Evolutionary conservation across 129 eudicot species (phyloP).

Genomic region (Ambrosia artemisiifolia): DNA sequence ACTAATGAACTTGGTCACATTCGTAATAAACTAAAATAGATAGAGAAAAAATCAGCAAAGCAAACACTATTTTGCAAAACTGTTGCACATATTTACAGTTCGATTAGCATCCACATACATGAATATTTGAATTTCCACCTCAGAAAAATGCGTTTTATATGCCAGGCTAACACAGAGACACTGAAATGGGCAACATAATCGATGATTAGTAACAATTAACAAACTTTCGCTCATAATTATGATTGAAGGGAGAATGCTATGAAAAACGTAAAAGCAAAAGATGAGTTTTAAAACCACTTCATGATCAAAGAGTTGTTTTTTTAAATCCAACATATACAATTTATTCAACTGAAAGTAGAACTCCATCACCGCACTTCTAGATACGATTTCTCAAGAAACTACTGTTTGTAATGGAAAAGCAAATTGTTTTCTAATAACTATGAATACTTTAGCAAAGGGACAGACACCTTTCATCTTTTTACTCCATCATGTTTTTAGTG

Average conservation of each 20-base stretch:
- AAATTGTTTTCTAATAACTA: neutral
- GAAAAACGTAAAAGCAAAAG: no score
- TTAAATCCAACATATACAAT: neutral
- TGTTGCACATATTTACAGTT: conserved; percentile 81
- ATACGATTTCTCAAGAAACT: neutral
- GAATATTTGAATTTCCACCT: conserved; percentile 92
- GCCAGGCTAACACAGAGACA: conserved; percentile 77
- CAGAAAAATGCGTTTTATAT: conserved; percentile 74
- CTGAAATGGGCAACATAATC: conserved; percentile 47
- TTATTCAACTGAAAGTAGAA: neutral
- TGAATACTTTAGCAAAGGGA: conserved; percentile 8
- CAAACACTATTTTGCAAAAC: no score
- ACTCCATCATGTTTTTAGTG: conserved; percentile 87
- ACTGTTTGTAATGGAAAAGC: neutral
- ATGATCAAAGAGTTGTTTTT: neutral
- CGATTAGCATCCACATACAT: conserved; percentile 97
- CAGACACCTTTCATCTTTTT: conserved; percentile 87
- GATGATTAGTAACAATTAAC: no score
- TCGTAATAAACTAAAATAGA: no score
- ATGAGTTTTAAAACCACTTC: no score
- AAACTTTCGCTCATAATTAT: no score
- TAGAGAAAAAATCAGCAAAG: no score
- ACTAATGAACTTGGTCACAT: no score
- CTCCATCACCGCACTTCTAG: neutral
- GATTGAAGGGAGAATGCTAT: no score